These are phyloP conservation scores for Galeopsis tetrahit DNA, from an alignment of 257 asterid species.

Conservation along the genomic window DNA sequence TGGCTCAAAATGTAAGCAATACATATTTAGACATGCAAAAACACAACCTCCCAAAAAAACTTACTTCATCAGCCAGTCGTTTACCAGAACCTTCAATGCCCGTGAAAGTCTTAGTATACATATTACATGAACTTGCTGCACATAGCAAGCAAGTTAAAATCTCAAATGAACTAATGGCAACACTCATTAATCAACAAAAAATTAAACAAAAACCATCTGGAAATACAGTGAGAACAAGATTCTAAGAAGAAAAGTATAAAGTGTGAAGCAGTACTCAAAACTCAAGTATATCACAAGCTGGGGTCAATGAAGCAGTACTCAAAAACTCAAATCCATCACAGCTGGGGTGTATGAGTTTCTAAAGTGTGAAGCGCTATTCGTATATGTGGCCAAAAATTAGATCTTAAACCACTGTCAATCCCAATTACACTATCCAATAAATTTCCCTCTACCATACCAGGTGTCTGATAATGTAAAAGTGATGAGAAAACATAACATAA, in stretches of 20 bases:
- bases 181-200: not conserved
- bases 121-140: conserved; percentile 91
- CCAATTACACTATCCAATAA: not conserved
- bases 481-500: conserved; percentile 1
- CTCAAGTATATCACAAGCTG: not conserved
- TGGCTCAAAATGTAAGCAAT: conserved; percentile 21
- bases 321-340: conserved; percentile 11
- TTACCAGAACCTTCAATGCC: conserved; percentile 93
- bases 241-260: not conserved
- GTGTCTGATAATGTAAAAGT: not conserved
- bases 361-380: not conserved
- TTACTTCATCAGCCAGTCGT: conserved; percentile 95
- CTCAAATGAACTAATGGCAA: not conserved
- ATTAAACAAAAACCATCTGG: not conserved
- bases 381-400: not conserved
- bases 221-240: not conserved
- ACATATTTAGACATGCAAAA: conserved; percentile 7
- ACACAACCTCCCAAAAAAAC: conserved; percentile 35
- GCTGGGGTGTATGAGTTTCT: not conserved
- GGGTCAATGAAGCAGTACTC: not conserved
- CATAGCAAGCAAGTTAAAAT: conserved; percentile 35
- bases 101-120: conserved; percentile 79
- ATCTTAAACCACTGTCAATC: not conserved
- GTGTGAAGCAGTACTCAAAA: not conserved
- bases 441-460: not conserved